These are phyloP conservation scores for Rhodotorula taiwanensis DNA, from an alignment of 768 basidiomycete species.

Conservation along the genomic window DNA sequence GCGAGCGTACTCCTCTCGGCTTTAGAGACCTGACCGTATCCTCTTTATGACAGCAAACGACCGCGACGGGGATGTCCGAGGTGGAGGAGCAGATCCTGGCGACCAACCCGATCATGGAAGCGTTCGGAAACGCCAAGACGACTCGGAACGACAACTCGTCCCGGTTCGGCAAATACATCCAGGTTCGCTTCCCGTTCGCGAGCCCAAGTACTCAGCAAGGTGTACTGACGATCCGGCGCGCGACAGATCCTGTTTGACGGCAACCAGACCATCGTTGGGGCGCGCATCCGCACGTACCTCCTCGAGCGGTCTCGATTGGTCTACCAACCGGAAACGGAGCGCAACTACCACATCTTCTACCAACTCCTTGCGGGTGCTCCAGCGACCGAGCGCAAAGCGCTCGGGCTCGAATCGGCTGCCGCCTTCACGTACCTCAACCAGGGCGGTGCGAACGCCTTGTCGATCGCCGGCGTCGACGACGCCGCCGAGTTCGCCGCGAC, in stretches of 20 bases:
- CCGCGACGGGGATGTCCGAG: constrained; percentile 58
- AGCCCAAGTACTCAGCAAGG: too few relatives aligned
- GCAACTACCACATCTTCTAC: constrained; percentile 99
- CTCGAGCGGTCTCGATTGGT: constrained; percentile 95
- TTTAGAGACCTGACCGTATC: too few relatives aligned
- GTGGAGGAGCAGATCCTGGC: constrained; percentile 96
- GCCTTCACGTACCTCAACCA: constrained; percentile 90
- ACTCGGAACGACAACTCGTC: constrained; percentile 99
- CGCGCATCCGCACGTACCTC: constrained; percentile 96
- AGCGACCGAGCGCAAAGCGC: constrained; percentile 86
- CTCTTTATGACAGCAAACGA: constrained; percentile 10
- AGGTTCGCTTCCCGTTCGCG: constrained; percentile 53
- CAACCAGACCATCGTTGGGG: constrained; percentile 92
- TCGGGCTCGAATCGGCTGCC: constrained; percentile 79
- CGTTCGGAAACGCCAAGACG: constrained; percentile 98
- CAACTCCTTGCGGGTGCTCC: constrained; percentile 97
- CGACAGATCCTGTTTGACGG: constrained; percentile 89
- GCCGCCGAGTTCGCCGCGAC: constrained; percentile 89
- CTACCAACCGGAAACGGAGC: constrained; percentile 91
- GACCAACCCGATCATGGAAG: constrained; percentile 98
- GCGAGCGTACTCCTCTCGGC: background rate
- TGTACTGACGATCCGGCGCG: background rate
- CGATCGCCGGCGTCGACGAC: constrained; percentile 89
- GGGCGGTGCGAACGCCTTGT: constrained; percentile 77
- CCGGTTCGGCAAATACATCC: constrained; percentile 98